Conservation (phyloP, 148 eudicot species). For the Rhododendron mucronatum region DNA sequence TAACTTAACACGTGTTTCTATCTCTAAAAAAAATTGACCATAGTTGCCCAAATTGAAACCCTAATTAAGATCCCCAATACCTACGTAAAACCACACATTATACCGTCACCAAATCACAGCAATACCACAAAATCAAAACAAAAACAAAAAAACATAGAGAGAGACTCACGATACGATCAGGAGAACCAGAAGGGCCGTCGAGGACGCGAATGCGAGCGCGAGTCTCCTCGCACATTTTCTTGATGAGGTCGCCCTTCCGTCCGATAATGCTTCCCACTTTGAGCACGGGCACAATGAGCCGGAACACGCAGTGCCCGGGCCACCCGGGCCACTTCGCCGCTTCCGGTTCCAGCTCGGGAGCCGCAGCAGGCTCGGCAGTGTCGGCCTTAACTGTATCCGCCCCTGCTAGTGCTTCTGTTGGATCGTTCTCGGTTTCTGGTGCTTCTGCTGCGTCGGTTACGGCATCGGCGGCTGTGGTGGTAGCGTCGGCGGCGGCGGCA, state of each 20-base stretch:
- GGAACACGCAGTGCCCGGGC: constrained; percentile 55
- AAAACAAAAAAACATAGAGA: background rate
- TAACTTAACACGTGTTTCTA: background rate
- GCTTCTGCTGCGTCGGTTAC: background rate
- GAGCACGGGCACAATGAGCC: constrained; percentile 47
- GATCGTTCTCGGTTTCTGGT: background rate
- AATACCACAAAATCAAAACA: background rate
- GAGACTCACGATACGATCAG: constrained; percentile 48
- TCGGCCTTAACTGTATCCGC: background rate
- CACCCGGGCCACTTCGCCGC: constrained; percentile 52
- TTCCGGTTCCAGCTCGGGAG: background rate
- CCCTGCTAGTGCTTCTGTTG: background rate
- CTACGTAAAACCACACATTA: background rate
- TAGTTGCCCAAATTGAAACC: background rate
- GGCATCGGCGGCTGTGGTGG: background rate
- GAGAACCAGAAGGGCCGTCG: constrained; percentile 43
- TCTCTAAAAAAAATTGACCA: background rate
- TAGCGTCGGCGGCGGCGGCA: background rate
- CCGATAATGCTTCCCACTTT: constrained; percentile 69
- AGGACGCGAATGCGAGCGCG: constrained; percentile 55
- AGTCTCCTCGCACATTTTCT: constrained; percentile 59
- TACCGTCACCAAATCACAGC: background rate
- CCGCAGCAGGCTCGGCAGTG: background rate
- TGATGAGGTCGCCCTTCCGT: constrained; percentile 58
- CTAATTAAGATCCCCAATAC: background rate